Base-by-base conservation (phyloP, 257 asterid genomes). In the Solanum phureja region DNA sequence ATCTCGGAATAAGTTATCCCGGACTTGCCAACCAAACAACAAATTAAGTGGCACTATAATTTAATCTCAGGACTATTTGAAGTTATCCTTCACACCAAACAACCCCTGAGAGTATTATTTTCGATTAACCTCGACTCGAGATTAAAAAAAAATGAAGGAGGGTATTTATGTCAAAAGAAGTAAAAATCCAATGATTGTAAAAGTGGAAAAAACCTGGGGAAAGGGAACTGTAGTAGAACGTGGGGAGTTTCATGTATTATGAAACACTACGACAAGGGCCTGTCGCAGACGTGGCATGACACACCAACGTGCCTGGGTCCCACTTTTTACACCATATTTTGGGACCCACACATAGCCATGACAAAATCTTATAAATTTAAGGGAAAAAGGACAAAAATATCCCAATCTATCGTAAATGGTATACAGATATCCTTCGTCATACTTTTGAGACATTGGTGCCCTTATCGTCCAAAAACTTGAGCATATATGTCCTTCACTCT, bases 231-330 rank as follows among this genome's bases (percentile, higher is more conserved):
- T 44, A 79, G 85, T 6, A 81, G 85, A 81, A 81, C 85, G 85
- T 81, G 85, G 85, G 42, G 8, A 49, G 85, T 81, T 81, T n/a
- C 62, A 46, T 81, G 85, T 81, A 81, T 81, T 46, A 29, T 49
- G 85, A 81, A 81, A 81, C 83, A 81, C 68, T 81, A 81, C 85
- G 40, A 81, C 3, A 35, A 79, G 40, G 13, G 29, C 7, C 69
- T 81, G 85, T 81, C 85, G 42, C 68, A 29, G 42, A 81, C 85
- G 85, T 46, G 85, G 85, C 68, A 46, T 29, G 85, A 81, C 85
- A 81, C 9, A 81, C 68, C 68, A 81, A 81, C 68, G 85, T 81
- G 85, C 3, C 1, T 49, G 42, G 85, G 85, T 16, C 69, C 85
- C 85, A 44, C 4, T 6, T 40, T 76, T 3, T 40, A 52, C 16